Base-by-base conservation (phyloP, 2,329 filamentous ascomycete species). In the Aspergillus proliferans region DNA sequence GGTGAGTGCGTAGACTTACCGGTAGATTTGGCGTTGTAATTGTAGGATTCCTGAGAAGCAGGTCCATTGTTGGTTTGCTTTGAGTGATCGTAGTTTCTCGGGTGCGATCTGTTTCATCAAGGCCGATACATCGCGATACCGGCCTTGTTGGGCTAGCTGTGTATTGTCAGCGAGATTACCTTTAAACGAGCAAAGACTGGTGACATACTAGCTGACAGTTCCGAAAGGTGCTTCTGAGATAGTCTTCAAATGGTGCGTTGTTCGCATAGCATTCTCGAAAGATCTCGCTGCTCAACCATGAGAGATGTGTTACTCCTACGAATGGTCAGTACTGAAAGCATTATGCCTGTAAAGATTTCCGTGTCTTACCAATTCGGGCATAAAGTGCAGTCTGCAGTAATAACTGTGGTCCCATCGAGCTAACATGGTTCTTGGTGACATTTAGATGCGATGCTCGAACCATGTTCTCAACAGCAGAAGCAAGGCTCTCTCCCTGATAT, bases 401-500 rank as follows among this genome's bases (percentile, higher is more conserved):
- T 51, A 90, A 78, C 56, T 91, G 84, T 1, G 85, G 79, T 1
- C 88, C 88, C 57, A 88, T 81, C 67, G 87, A 84, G 58, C 76
- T 82, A 58, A 80, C 81, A 62, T 93, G 79, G 55, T 87, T 84
- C 57, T 86, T 86, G 48, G 85, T 84, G n/a, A 91, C 77, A 52
- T 90, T 86, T 24, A 95, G 73, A 58, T 93, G 87, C 1, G 87
- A 88, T 55, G 88, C 87, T 61, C 90, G 86, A n/a, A 87, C 80
- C 52, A 95, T 80, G 56, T 85, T 81, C 64, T 95, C 90, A 46
- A 93, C 76, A 1, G 87, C 83, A 33, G 74, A 73, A 2, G 79
- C 71, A 41, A 82, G 67, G 50, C 76, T 77, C 50, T 81, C 80
- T 43, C 81, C 81, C 78, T 81, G 33, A 6, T 41, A 21, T 50